These are phyloP conservation scores for Pyrus bretschneideri DNA, from an alignment of 306 rosid genomes.

Conservation along the genomic window DNA sequence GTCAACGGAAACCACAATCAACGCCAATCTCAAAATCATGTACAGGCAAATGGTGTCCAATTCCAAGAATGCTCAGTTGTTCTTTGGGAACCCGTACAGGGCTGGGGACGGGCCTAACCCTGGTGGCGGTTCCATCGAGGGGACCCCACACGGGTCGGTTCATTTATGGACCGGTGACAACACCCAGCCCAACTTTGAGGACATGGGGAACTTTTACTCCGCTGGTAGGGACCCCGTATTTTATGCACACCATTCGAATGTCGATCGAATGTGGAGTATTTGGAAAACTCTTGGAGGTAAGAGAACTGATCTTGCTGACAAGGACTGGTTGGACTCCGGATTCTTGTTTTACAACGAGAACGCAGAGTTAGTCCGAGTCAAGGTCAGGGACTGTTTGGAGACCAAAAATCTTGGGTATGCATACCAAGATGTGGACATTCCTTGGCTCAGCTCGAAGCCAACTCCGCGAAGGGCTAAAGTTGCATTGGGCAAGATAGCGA, in stretches of 20 bases:
- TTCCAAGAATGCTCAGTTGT: slow-evolving; percentile 33
- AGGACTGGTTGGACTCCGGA: slow-evolving; percentile 57
- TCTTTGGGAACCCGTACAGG: slow-evolving; percentile 48
- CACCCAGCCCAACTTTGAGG: slow-evolving; percentile 38
- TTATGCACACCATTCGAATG: slow-evolving; percentile 56
- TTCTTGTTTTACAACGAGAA: slow-evolving; percentile 75
- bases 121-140: slow-evolving; percentile 50
- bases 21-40: slow-evolving; percentile 49
- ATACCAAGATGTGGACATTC: slow-evolving; percentile 58
- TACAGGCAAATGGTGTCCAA: slow-evolving; percentile 65
- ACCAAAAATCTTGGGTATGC: slow-evolving; percentile 40
- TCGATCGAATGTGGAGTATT: slow-evolving; percentile 62
- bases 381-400: slow-evolving; percentile 59
- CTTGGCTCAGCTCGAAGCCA: slow-evolving; percentile 54
- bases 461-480: slow-evolving; percentile 15
- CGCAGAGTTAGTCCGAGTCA: slow-evolving; percentile 48
- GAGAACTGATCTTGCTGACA: slow-evolving; percentile 31
- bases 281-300: slow-evolving; percentile 60
- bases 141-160: slow-evolving; percentile 50
- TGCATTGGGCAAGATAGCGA: slow-evolving; percentile 2
- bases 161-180: slow-evolving; percentile 56
- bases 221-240: slow-evolving; percentile 78
- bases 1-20: neutral
- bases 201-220: slow-evolving; percentile 77
- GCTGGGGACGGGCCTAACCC: slow-evolving; percentile 56